These are phyloP conservation scores for Fusarium lateritium DNA, from an alignment of 2,329 filamentous ascomycete genomes.

Conservation along the genomic window DNA sequence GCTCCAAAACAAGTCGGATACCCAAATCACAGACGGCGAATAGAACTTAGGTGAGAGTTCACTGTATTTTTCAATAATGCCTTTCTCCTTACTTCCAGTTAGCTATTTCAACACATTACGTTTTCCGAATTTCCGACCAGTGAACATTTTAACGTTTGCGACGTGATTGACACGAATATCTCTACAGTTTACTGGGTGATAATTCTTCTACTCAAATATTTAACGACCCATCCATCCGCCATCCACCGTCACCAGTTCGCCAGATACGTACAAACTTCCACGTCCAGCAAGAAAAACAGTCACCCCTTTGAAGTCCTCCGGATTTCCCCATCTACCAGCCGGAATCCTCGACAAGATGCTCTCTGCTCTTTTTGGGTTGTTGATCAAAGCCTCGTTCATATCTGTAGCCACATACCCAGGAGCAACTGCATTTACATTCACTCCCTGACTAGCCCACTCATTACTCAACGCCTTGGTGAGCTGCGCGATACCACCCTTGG, in stretches of 20 bases:
- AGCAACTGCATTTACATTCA: constrained; percentile 89
- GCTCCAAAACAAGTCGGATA: too few relatives aligned
- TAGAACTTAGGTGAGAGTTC: too few relatives aligned
- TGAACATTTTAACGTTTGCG: too few relatives aligned
- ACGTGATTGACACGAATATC: too few relatives aligned
- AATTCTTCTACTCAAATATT: neutral
- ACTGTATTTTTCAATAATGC: too few relatives aligned
- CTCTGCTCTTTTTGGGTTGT: constrained; percentile 76
- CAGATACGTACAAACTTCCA: constrained; percentile 84
- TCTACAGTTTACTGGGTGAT: too few relatives aligned
- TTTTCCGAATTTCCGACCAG: too few relatives aligned
- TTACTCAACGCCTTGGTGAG: constrained; percentile 90
- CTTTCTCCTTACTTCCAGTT: too few relatives aligned
- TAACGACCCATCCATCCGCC: constrained; percentile 93
- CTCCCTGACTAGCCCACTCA: constrained; percentile 84
- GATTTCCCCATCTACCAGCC: constrained; percentile 84
- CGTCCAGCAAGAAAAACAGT: constrained; percentile 82
- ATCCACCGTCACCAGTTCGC: constrained; percentile 86
- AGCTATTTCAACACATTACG: too few relatives aligned
- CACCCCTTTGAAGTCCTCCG: constrained; percentile 89
- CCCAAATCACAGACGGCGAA: too few relatives aligned
- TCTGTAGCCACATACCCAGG: constrained; percentile 92
- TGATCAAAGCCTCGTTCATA: constrained; percentile 88
- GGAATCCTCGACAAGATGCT: constrained; percentile 87
- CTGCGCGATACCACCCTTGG: constrained; percentile 88